Evolutionary conservation across 2,329 filamentous ascomycete genomes (phyloP).

Genomic region (Pseudopyricularia javanii): DNA sequence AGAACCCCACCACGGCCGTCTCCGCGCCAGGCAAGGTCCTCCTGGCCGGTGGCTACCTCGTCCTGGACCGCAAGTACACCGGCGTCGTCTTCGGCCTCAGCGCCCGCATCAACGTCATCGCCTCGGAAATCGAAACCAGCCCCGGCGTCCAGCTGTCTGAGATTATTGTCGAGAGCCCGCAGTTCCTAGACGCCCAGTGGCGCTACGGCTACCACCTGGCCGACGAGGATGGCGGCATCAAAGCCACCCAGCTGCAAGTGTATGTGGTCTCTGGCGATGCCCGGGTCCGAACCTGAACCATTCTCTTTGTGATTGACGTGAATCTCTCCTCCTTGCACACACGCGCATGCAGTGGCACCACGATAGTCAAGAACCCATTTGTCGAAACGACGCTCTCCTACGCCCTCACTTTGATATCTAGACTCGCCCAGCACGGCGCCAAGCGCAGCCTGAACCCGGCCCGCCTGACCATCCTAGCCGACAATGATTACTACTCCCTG

Average conservation of each 20-base stretch:
- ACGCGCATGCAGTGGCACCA: slow-evolving; percentile 24
- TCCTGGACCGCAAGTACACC: slow-evolving; percentile 77
- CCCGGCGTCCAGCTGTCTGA: slow-evolving; percentile 54
- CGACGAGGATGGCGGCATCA: slow-evolving; percentile 64
- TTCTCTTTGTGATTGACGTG: not conserved
- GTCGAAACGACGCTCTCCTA: slow-evolving; percentile 87
- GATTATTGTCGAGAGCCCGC: slow-evolving; percentile 81
- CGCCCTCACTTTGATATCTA: slow-evolving; percentile 67
- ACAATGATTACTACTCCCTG: slow-evolving; percentile 93
- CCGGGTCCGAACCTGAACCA: not conserved
- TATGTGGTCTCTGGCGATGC: slow-evolving; percentile 34
- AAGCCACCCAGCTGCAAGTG: slow-evolving; percentile 67
- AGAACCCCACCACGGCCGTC: slow-evolving; percentile 41
- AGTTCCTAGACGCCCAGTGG: slow-evolving; percentile 83
- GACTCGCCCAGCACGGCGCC: slow-evolving; percentile 22
- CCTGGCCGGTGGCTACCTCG: slow-evolving; percentile 86
- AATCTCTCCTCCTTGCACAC: not conserved
- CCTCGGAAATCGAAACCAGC: slow-evolving; percentile 42
- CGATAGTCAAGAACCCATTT: slow-evolving; percentile 58
- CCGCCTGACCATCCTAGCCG: slow-evolving; percentile 77
- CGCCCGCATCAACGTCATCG: slow-evolving; percentile 54
- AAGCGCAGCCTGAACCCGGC: slow-evolving; percentile 49
- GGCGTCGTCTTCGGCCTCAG: slow-evolving; percentile 59
- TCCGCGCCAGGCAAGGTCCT: slow-evolving; percentile 96
- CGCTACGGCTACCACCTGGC: slow-evolving; percentile 67